Base-by-base conservation (phyloP, 2,329 filamentous ascomycete genomes). In the Epichloe hybrida region DNA sequence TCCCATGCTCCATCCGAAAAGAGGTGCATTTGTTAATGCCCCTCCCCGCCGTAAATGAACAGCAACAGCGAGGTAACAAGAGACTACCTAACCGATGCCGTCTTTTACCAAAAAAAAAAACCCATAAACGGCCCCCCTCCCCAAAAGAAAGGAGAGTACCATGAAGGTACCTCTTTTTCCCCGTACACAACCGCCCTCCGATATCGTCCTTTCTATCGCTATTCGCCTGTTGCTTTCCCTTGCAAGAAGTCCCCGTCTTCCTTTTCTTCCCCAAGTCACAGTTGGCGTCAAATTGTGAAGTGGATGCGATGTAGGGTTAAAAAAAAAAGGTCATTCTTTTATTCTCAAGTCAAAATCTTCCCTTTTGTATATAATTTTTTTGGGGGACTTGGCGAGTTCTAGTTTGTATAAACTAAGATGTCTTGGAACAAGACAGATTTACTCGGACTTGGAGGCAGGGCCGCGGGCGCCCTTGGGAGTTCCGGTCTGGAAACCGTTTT, bases 401-500 rank as follows among this genome's bases (percentile, higher is more conserved):
- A 55, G 31, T 40, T 40, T 17, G 27, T 3, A 20, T 20, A 11
- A 45, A 45, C 43, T 45, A 46, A 21, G 11, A 35, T 9, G n/a
- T 31, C 27, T 31, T 31, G 17, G 27, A 35, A 36, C 21, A 20
- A 39, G 35, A 37, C 8, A 7, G n/a, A 15, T 44, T 52, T 57
- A 57, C 55, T 58, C 53, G 45, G 54, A 49, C 54, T 61, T 59
- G 52, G 52, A 52, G 40, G 50, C 44, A 15, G 53, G 44, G 50
- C 54, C 53, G 62, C 84, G 83, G 63, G 89, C 77, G 68, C 83
- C 85, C 79, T 94, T 90, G 70, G 89, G 89, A 64, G 79, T 73
- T 69, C 93, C 93, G 63, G 76, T 81, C 79, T 87, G 91, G 88
- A 98, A 98, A 66, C 89, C 90, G 78, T 98, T 98, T 80, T 72